These are phyloP conservation scores for Flaveria brownii DNA, from an alignment of 129 eudicot genomes.

Conservation along the genomic window DNA sequence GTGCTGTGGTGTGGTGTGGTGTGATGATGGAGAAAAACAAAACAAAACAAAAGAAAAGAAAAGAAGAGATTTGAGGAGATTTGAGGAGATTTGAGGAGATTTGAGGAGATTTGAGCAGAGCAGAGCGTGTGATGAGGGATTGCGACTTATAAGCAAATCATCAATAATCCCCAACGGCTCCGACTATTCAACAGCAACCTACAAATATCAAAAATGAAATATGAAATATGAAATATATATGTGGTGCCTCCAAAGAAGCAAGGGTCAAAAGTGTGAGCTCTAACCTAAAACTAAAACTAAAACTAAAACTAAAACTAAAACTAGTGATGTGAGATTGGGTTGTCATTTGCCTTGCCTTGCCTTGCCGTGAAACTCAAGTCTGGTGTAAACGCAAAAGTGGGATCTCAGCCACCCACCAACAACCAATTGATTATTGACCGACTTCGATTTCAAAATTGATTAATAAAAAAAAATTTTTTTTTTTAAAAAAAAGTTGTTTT, in stretches of 20 bases:
- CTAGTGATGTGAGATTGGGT: not conserved
- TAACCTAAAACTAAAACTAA: too few relatives aligned
- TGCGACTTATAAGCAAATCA: constrained; percentile 15
- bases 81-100: too few relatives aligned
- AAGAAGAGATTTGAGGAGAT: too few relatives aligned
- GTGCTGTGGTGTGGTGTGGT: not conserved
- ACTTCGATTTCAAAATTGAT: not conserved
- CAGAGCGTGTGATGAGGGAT: not conserved
- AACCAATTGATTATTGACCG: not conserved
- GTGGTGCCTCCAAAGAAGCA: constrained; percentile 1
- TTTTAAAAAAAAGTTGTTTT: too few relatives aligned
- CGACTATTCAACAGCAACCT: too few relatives aligned
- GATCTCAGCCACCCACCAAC: not conserved
- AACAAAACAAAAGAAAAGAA: too few relatives aligned
- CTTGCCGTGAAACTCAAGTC: constrained; percentile 8
- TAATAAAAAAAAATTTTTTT: too few relatives aligned
- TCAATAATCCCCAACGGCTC: not conserved
- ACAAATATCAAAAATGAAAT: too few relatives aligned
- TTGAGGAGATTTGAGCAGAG: too few relatives aligned
- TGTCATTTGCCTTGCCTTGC: not conserved
- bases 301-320: not conserved
- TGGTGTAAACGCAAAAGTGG: constrained; percentile 9
- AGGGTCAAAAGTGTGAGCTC: not conserved
- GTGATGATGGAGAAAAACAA: not conserved
- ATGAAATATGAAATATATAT: too few relatives aligned